These are phyloP conservation scores for Aspergillus sp. DNA, from an alignment of 2,329 filamentous ascomycete species.

Conservation along the genomic window DNA sequence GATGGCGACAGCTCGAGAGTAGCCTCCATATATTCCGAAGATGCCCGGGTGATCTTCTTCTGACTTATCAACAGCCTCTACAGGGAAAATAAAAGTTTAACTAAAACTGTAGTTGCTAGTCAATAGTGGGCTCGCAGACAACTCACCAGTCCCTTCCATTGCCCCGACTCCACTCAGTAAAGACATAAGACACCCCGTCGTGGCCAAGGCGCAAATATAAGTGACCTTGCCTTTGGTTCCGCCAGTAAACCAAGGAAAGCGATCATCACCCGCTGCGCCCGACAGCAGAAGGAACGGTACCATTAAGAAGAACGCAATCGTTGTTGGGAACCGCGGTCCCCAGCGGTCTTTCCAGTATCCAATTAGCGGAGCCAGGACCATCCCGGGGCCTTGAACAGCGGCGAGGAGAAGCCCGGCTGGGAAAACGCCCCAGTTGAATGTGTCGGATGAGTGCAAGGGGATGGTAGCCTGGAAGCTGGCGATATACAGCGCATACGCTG, in stretches of 20 bases:
- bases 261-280: neutral
- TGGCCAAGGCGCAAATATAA: neutral
- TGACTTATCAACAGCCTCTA: neutral
- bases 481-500: neutral
- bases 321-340: neutral
- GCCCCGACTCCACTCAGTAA: neutral
- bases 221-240: neutral
- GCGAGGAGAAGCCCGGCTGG: neutral
- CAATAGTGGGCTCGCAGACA: too few relatives aligned
- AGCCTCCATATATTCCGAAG: conserved; percentile 4
- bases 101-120: too few relatives aligned
- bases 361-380: neutral
- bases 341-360: neutral
- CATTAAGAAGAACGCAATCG: neutral
- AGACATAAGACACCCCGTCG: neutral
- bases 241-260: neutral
- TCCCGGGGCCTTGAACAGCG: neutral
- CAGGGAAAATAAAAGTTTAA: too few relatives aligned
- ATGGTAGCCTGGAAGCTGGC: conserved; percentile 3
- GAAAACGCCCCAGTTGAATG: neutral
- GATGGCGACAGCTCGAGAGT: conserved; percentile 4
- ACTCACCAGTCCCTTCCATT: neutral
- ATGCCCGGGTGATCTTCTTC: neutral
- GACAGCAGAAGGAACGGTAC: neutral
- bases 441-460: neutral